A percentile compares a stretch with the other conserved stretches of the same genome.
Evolutionary conservation across 805 yeast genomes (phyloP).

Genomic region (Kluyveromyces nonfermentans): DNA sequence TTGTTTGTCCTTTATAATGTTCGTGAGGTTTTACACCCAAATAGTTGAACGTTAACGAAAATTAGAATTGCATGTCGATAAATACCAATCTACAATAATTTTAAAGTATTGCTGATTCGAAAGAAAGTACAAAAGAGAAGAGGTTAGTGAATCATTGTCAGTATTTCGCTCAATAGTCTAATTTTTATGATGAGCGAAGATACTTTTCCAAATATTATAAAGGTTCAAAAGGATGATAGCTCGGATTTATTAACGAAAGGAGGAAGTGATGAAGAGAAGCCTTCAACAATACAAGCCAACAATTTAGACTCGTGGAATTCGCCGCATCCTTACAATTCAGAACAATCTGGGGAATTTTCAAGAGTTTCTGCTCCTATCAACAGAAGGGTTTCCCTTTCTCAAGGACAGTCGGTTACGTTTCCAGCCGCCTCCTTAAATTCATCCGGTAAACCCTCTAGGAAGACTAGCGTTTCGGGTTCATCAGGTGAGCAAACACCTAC

Average conservation of each 20-base stretch:
- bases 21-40: too few species aligned
- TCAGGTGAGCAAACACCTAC: conserved; percentile 2
- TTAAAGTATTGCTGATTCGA: too few species aligned
- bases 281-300: background rate
- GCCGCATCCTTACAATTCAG: background rate
- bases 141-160: background rate
- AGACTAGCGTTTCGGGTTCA: conserved; percentile 14
- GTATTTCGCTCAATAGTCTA: background rate
- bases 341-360: background rate
- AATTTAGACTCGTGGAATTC: background rate
- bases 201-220: background rate
- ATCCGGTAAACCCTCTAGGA: conserved; percentile 14
- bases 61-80: too few species aligned
- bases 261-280: background rate
- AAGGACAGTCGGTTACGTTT: background rate
- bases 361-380: background rate
- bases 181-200: background rate
- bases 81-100: too few species aligned
- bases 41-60: too few species aligned
- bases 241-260: background rate
- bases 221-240: background rate
- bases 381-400: background rate
- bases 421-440: conserved; percentile 9
- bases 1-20: too few species aligned
- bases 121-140: background rate